Evolutionary conservation across 108 stramenopile species (phyloP), one percentile per base, ranked within the genome.

Genomic region (Cyclotella cryptica): DNA sequence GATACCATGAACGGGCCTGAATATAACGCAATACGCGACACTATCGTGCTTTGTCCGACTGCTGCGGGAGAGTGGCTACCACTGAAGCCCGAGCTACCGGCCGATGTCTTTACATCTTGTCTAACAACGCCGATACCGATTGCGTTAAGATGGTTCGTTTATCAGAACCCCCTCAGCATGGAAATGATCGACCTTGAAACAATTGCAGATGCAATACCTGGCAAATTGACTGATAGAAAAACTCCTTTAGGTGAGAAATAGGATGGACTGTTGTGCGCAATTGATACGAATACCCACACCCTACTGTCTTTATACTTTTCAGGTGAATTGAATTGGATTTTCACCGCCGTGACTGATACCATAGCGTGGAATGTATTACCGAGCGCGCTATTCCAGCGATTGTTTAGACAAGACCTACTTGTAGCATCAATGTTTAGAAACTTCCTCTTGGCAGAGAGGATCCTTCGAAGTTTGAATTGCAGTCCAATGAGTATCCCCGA

Each of bases 291-390:
- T n/a, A 24, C 67, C 27, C n/a, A 10, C 22, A 29, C 35, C 47
- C n/a, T 18, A 28, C 7, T 35, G 88, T 8, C 89, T 46, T 21
- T 46, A 21, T 45, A 54, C 98, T 35, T 35, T 35, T 35, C 35
- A 35, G 35, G 35, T 28, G 98, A 99, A 81, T 81, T 99, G 52
- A 98, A 99, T 85, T 99, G 98, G 99, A 98, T 99, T 27, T 98
- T 99, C 78, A 99, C 98, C 15, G 97, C 98, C 6, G 93, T 99
- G 40, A 99, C 98, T 21, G 99, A 99, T 81, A 97, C 98, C 19
- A 98, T 99, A 58, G 99, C 98, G 10, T 99, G 99, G 99, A 97
- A 98, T 85, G 91, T 97, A 12, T 79, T 99, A 17, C 99, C 99
- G n/a, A 82, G 89, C 30, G 81, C 87, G 10, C 82, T 98, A 24